phyloP scores from a whole-genome alignment of 805 yeast genomes.

The Yamadazyma ubonensis region DNA sequence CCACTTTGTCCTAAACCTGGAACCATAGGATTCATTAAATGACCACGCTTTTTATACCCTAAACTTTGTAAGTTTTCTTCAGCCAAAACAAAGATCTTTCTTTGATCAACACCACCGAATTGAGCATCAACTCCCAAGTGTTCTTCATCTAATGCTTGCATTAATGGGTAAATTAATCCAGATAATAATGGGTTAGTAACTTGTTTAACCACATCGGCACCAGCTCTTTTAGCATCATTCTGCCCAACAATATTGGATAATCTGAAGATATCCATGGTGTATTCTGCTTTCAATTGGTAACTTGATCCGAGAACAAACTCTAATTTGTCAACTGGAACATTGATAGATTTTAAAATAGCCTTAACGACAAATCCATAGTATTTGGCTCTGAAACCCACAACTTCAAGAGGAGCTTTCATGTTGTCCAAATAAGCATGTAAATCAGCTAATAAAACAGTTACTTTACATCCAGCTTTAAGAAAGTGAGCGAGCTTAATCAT shows the following conservation, averaged over 20 bases:
- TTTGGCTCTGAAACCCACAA: conserved; percentile 82
- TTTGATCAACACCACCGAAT: conserved; percentile 98
- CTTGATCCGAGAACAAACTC: conserved; percentile 83
- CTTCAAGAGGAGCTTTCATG: conserved; percentile 97
- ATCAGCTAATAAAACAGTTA: conserved; percentile 88
- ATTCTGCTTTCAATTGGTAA: conserved; percentile 77
- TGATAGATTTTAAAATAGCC: conserved; percentile 78
- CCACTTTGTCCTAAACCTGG: conserved; percentile 98
- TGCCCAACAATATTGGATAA: conserved; percentile 83
- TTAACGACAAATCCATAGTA: conserved; percentile 85
- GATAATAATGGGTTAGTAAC: conserved; percentile 89
- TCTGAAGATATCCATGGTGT: conserved; percentile 86
- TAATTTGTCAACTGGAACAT: conserved; percentile 89
- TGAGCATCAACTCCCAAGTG: conserved; percentile 86
- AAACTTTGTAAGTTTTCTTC: conserved; percentile 85
- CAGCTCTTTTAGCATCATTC: conserved; percentile 97
- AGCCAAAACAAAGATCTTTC: conserved; percentile 95
- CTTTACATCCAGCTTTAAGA: conserved; percentile 93
- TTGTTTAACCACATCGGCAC: conserved; percentile 99
- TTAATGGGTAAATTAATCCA: conserved; percentile 94
- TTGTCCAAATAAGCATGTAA: conserved; percentile 95
- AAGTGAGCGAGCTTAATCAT: conserved; percentile 96
- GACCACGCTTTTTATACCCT: conserved; percentile 97
- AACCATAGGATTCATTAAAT: conserved; percentile 98
- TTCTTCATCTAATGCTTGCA: conserved; percentile 98